Evolutionary conservation across 2,329 filamentous ascomycete genomes (phyloP), one percentile per base, ranked within the genome.

Genomic region (Gaeumannomyces sp.): DNA sequence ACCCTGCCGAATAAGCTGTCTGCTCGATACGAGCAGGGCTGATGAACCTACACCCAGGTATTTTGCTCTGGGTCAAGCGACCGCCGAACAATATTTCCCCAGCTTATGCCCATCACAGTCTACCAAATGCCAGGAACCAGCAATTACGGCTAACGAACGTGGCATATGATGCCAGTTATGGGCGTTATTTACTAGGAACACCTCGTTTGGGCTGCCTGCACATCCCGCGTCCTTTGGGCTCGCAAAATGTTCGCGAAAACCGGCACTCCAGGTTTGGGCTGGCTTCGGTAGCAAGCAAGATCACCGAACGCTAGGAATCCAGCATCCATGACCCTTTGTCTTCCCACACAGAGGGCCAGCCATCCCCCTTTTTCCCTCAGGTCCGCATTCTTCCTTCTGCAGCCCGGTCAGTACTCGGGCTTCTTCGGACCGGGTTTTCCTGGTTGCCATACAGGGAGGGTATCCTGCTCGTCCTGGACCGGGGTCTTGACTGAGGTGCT

Each of bases 401-500:
- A 45, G 14, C 22, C n/a, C 22, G 22, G 22, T 8, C n/a, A 50
- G 6, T 19, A 22, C 6, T 8, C 19, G 45, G 45, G 45, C 45
- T 8, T 53, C n/a, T 53, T n/a, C 22, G 45, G 45, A n/a, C 13
- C 45, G n/a, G 45, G 22, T 11, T 53, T 53, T 53, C 45, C 16
- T 53, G 45, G 2, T n/a, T 53, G 4, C n/a, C 22, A 53, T 25
- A 11, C 8, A 53, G 6, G 22, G 45, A 3, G n/a, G n/a, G n/a
- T n/a, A n/a, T 22, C 22, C 45, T 5, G 14, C 38, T 19, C 38
- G 38, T 6, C 45, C 8, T 53, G 45, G 22, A n/a, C 27, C 19
- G 29, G 13, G 19, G 11, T 25, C 59, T 33, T 31, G 14, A 60
- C 28, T 38, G 59, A 60, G 59, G 59, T 60, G 59, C 59, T 60